Evolutionary conservation across 225 moss, liverwort and hornwort genomes (phyloP).

Genomic region (Takakia lepidozioides): DNA sequence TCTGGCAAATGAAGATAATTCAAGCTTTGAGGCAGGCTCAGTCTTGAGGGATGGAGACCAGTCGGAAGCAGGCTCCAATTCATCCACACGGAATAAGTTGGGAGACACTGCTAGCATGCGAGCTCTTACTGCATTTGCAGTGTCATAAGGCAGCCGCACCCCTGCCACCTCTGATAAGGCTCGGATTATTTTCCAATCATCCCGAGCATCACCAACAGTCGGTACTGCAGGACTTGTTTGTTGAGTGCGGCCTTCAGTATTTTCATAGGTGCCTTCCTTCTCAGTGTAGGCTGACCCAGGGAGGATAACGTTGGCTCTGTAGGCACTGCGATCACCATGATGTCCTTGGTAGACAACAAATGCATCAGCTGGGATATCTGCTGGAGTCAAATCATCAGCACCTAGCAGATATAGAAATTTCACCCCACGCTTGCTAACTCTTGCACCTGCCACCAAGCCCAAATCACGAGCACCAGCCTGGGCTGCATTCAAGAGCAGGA

Average conservation of each 20-base stretch:
- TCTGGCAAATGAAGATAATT: constrained; percentile 46
- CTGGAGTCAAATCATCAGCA: constrained; percentile 82
- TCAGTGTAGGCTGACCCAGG: constrained; percentile 85
- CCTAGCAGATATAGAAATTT: constrained; percentile 86
- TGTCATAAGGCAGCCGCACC: constrained; percentile 71
- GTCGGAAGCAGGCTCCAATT: constrained; percentile 64
- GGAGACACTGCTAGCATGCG: constrained; percentile 80
- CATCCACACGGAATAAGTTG: constrained; percentile 65
- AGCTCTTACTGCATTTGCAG: constrained; percentile 61
- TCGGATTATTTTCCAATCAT: constrained; percentile 96
- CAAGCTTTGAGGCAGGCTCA: constrained; percentile 32
- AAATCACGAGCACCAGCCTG: constrained; percentile 90
- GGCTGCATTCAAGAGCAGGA: constrained; percentile 76
- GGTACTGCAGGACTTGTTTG: constrained; percentile 85
- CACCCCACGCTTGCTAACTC: constrained; percentile 47
- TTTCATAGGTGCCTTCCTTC: constrained; percentile 92
- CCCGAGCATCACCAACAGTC: constrained; percentile 80
- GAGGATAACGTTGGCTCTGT: constrained; percentile 83
- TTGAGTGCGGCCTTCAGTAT: constrained; percentile 75
- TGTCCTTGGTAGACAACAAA: constrained; percentile 98
- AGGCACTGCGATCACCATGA: constrained; percentile 90
- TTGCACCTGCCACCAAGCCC: constrained; percentile 71
- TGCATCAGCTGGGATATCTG: constrained; percentile 62
- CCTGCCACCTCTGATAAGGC: constrained; percentile 82
- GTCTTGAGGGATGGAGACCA: constrained; percentile 43